Base-by-base conservation (phyloP, 2,329 filamentous ascomycete genomes). In the Thelonectria olida region DNA sequence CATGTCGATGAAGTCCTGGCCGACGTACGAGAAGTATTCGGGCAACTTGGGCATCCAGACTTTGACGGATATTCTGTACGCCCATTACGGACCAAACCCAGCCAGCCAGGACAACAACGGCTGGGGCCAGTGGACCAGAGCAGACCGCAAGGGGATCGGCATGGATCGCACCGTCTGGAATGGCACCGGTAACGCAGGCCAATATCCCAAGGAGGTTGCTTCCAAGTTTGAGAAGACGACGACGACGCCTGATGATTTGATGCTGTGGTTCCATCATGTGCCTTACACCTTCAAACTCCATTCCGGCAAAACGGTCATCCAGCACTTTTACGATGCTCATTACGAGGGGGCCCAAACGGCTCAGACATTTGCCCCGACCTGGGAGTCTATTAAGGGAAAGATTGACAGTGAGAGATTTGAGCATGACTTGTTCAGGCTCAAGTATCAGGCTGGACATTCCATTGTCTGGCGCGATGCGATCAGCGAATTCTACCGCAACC, bases 191-290 rank as follows among this genome's bases (percentile, higher is more conserved):
- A 88, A 83, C 63, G 78, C 89, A 0, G 88, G 88, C 0, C 88
- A 91, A 67, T 92, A 92, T 69, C 88, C 89, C 0, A 66, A 81
- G 0, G 85, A 89, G 61, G 74, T 92, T 0, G 85, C 86, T 0
- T 72, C 78, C 3, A 74, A 78, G 67, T 92, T 84, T 70, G 89
- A 92, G 66, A 76, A 83, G 42, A 78, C 87, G 17, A 81, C 84
- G 13, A 88, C 85, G 0, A 92, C 89, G 0, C 89, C 89, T 0
- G 90, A 92, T 62, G 80, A 92, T 20, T 78, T 92, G 1, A 74
- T 92, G 2, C 79, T 92, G 2, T 92, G 90, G 90, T 92, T 92
- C 76, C 90, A 92, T 73, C 90, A 92, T 69, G 88, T 92, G 0
- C 83, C 84, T 4, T 92, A 90, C 72, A 90, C 86, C 0, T 85